Percentiles rank a stretch among this genome's conserved stretches.
Evolutionary conservation across 345 rosid genomes (phyloP).

Genomic region (Acer yangbiense): DNA sequence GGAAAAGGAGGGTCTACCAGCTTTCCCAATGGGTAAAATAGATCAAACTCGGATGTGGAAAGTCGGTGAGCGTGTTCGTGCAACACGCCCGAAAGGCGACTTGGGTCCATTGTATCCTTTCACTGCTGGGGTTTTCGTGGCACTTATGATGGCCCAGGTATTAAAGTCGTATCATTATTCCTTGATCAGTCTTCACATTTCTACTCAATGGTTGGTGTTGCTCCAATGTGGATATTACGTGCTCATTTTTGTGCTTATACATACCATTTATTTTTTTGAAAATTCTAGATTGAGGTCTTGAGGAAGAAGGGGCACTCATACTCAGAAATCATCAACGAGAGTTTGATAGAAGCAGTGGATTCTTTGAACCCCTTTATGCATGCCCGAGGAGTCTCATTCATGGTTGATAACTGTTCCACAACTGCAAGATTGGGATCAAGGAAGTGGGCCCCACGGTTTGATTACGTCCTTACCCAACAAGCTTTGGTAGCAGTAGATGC

Average conservation of each 20-base stretch:
- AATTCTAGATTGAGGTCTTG: conserved; percentile 46
- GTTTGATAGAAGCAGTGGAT: conserved; percentile 88
- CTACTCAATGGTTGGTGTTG: not conserved
- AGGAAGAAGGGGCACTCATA: conserved; percentile 92
- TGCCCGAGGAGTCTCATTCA: conserved; percentile 90
- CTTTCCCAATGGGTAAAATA: conserved; percentile 57
- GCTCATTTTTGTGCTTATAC: conserved; percentile 23
- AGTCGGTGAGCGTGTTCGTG: conserved; percentile 47
- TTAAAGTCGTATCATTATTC: not conserved
- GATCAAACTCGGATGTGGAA: conserved; percentile 55
- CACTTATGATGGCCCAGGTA: conserved; percentile 56
- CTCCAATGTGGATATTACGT: conserved; percentile 19
- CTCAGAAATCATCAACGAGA: conserved; percentile 91
- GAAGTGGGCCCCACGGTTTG: conserved; percentile 91
- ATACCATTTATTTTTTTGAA: not conserved
- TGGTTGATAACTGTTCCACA: conserved; percentile 95
- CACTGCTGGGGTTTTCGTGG: conserved; percentile 55
- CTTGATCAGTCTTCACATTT: not conserved
- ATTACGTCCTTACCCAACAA: conserved; percentile 77
- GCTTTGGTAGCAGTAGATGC: conserved; percentile 57
- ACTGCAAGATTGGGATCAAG: conserved; percentile 89
- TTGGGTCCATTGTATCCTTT: conserved; percentile 45
- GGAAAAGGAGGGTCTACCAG: conserved; percentile 54
- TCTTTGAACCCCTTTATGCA: conserved; percentile 96
- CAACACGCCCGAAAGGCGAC: conserved; percentile 37